Conservation (phyloP, 139 green algal genomes). For the Closterium sp. region DNA sequence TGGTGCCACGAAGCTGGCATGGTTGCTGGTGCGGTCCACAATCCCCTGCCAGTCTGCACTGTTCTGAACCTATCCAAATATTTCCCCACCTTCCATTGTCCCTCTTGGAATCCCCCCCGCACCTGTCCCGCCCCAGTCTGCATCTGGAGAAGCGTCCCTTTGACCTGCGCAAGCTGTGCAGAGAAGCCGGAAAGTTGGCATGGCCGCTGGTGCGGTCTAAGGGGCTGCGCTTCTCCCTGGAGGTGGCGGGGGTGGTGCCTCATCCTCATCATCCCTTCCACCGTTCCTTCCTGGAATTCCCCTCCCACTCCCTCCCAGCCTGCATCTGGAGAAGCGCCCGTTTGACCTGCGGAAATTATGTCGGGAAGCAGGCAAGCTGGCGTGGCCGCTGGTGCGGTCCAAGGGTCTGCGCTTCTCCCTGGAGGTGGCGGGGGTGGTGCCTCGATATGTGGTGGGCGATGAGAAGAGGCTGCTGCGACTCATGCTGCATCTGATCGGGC, state of each 20-base stretch:
- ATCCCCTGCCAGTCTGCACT: too few relatives aligned
- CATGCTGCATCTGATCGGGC: slow-evolving; percentile 15
- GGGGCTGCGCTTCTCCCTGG: background rate
- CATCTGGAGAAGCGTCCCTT: slow-evolving; percentile 17
- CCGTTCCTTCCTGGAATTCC: background rate
- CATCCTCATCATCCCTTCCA: background rate
- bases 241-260: too few relatives aligned
- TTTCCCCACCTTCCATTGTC: too few relatives aligned
- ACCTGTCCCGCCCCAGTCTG: background rate
- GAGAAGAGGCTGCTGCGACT: slow-evolving; percentile 24
- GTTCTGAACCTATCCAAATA: too few relatives aligned
- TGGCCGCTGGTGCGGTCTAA: slow-evolving; percentile 7
- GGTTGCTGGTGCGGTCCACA: too few relatives aligned
- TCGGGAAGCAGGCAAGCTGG: slow-evolving; percentile 15
- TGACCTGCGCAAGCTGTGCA: slow-evolving; percentile 10
- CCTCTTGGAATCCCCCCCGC: background rate
- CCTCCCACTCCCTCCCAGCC: background rate
- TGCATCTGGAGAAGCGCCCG: slow-evolving; percentile 6
- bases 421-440: slow-evolving; percentile 7
- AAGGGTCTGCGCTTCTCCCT: background rate
- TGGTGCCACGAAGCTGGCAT: too few relatives aligned
- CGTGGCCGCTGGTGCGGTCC: background rate
- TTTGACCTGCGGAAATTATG: slow-evolving; percentile 24
- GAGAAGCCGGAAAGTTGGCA: slow-evolving; percentile 5
- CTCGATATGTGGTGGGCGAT: slow-evolving; percentile 17